Evolutionary conservation across 2,329 filamentous ascomycete species (phyloP).

Genomic region (Atkinsonella hypoxylon): DNA sequence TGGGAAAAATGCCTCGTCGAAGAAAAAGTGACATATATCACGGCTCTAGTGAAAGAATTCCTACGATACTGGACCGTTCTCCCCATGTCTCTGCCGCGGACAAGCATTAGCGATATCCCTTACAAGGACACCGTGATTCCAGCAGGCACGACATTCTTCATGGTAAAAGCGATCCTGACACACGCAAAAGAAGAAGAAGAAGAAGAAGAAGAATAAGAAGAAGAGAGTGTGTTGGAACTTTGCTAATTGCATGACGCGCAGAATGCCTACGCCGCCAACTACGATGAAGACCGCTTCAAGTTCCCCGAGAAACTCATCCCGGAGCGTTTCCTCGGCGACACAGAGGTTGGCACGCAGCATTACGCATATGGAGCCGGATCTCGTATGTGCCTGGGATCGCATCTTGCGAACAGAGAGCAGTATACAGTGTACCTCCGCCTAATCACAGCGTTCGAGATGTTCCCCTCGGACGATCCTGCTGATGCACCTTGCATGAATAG

Average conservation of each 20-base stretch:
- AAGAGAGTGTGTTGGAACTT: not conserved
- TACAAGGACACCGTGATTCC: conserved; percentile 59
- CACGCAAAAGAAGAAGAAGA: no score
- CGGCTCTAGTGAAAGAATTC: conserved; percentile 66
- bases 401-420: conserved; percentile 51
- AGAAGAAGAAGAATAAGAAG: no score
- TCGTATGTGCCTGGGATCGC: conserved; percentile 51
- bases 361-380: conserved; percentile 52
- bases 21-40: conserved; percentile 67
- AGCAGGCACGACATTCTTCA: conserved; percentile 66
- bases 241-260: conserved; percentile 12
- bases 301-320: conserved; percentile 51
- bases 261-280: conserved; percentile 66
- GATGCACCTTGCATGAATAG: conserved; percentile 43
- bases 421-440: conserved; percentile 48
- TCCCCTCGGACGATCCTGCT: conserved; percentile 29
- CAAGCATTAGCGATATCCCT: conserved; percentile 58
- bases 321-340: conserved; percentile 53
- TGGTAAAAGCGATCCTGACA: conserved; percentile 39
- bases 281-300: conserved; percentile 57
- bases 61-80: conserved; percentile 72
- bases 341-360: conserved; percentile 44
- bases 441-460: conserved; percentile 45
- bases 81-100: conserved; percentile 63
- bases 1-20: conserved; percentile 63